Evolutionary conservation across 2,329 filamentous ascomycete species (phyloP), one percentile per base, ranked within the genome.

Genomic region (Aspergillus awamori): DNA sequence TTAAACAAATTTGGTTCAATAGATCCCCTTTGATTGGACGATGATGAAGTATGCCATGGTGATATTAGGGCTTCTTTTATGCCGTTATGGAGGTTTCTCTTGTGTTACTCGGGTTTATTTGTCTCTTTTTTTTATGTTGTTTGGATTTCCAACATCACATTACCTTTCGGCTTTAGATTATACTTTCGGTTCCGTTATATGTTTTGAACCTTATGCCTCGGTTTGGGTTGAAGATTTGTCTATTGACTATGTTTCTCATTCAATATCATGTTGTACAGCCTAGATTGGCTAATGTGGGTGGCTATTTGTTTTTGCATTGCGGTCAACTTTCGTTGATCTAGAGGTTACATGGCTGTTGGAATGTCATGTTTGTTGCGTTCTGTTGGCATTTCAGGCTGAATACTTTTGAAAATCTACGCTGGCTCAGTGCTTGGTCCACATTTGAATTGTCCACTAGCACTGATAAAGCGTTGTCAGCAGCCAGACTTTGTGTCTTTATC

Each of bases 201-300:
- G 15, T 53, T 41, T 53, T n/a, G 20, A 17, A 39, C 8, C 17
- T 26, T 33, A 30, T 53, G 28, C 43, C 13, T 47, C 20, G 43
- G 49, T 45, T 28, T 28, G 43, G 4, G 17, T n/a, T 38, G 43
- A 20, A 15, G 17, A 20, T 51, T 56, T 39, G 51, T 56, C 13
- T 47, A 13, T 22, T 53, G 30, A 49, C 47, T 63, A 58, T 15
- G 33, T 13, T 15, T 36, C 33, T 36, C 11, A 5, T 36, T 36
- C 11, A 36, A 36, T 36, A 36, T 36, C 33, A 36, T 36, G 11
- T 36, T 63, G 61, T 63, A 63, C 28, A 52, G 49, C 39, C 17
- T 17, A 57, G 39, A 30, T 30, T 51, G 58, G 55, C 36, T 49
- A 48, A 58, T 52, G 3, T 28, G 28, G 41, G 58, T 43, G 45